Base-by-base conservation (phyloP, 73 alveolate genomes). In the Blepharisma stoltei region DNA sequence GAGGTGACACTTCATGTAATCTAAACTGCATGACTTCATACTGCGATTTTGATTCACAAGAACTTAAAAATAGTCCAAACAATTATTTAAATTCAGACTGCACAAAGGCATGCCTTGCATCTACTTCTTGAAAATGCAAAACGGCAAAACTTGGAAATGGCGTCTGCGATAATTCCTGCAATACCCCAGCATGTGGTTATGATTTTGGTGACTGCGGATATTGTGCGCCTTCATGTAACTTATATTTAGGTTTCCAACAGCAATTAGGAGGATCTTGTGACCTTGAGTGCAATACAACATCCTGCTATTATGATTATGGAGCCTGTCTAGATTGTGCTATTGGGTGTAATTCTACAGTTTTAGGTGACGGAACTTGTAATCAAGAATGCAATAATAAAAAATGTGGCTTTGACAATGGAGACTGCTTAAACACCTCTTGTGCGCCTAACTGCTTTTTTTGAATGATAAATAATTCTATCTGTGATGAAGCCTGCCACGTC, bases 201-300 rank as follows among this genome's bases (percentile, higher is more conserved):
- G 78, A 68, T 68, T 68, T 37, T 21, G 78, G 78, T 68, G 78
- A 68, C 20, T 68, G 78, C 20, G 78, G 55, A 48, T 48, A 7
- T 48, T 48, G 55, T 11, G 55, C 20, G 11, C 7, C 20, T 7
- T 7, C 20, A 7, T 48, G 55, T 11, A 48, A 48, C 11, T 11
- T 7, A 48, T 7, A 11, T 11, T 48, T 48, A 7, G 11, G 55
- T 7, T 7, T 48, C 11, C 55, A 48, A 11, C 11, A n/a, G n/a
- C n/a, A n/a, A n/a, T n/a, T n/a, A n/a, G n/a, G n/a, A n/a, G n/a
- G n/a, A n/a, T n/a, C n/a, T n/a, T n/a, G n/a, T n/a, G n/a, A n/a
- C n/a, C n/a, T n/a, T n/a, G n/a, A 55, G 18, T 55, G 71, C 71
- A 55, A 55, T 21, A 55, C 71, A 55, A 37, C 6, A 14, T 9